Conservation (phyloP, 768 basidiomycete species). For the Termitomyces sp. region DNA sequence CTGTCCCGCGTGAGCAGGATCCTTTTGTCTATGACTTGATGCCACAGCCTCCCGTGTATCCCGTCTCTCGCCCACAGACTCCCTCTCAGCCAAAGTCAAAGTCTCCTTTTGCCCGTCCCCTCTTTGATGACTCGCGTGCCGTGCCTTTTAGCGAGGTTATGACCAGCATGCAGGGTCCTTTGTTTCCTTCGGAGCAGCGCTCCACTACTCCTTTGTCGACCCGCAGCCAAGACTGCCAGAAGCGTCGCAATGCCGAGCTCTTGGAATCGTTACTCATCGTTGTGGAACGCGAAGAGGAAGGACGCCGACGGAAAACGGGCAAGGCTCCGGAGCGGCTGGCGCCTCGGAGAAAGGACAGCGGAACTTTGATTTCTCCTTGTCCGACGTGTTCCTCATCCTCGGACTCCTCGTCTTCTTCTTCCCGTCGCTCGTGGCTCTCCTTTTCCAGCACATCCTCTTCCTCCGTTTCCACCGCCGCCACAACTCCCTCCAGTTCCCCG, state of each 20-base stretch:
- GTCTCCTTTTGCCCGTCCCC: conserved; percentile 17
- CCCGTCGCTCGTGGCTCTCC: conserved; percentile 20
- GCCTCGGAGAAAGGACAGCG: conserved; percentile 8
- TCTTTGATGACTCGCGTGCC: conserved; percentile 31
- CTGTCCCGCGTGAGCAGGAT: conserved; percentile 11
- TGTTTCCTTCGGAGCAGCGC: conserved; percentile 41
- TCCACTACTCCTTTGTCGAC: conserved; percentile 24
- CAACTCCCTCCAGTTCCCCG: conserved; percentile 25
- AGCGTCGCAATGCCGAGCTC: conserved; percentile 26
- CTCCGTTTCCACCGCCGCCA: conserved; percentile 29
- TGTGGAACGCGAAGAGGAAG: conserved; percentile 36
- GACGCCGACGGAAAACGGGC: conserved; percentile 25
- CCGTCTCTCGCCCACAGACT: conserved; percentile 3
- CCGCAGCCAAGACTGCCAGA: conserved; percentile 10
- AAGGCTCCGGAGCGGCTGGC: conserved; percentile 23
- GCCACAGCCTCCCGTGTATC: conserved; percentile 8
- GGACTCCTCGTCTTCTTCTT: conserved; percentile 23
- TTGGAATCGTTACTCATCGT: conserved; percentile 39
- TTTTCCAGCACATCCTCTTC: conserved; percentile 22
- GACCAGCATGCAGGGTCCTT: conserved; percentile 49
- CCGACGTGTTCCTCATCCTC: conserved; percentile 17
- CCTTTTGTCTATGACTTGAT: conserved; percentile 25
- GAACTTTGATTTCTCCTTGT: not conserved
- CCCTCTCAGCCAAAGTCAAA: conserved; percentile 7
- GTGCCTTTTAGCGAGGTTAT: conserved; percentile 56